Conservation (phyloP, 495 filamentous ascomycete species). For the Trichoderma asperelloides region DNA sequence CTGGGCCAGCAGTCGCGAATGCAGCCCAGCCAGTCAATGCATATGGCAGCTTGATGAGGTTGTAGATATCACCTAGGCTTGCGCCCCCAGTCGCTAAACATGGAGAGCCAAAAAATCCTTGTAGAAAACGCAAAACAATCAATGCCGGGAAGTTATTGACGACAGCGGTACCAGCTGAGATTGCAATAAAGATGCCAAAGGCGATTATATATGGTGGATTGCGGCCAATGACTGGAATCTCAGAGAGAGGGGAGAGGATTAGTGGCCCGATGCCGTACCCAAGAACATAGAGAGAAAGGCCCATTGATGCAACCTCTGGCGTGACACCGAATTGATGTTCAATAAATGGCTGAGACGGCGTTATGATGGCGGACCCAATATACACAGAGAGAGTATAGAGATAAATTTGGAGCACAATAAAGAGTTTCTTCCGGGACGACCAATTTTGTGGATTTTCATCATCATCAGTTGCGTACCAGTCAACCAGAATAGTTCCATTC, state of each 20-base stretch:
- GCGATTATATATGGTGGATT: conserved; percentile 62
- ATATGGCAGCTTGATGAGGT: conserved; percentile 61
- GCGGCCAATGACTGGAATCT: conserved; percentile 54
- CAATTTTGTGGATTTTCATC: not conserved
- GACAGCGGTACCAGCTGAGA: conserved; percentile 66
- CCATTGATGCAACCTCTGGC: not conserved
- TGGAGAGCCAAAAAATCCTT: conserved; percentile 65
- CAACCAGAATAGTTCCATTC: not conserved
- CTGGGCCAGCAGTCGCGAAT: conserved; percentile 34
- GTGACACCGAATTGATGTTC: not conserved
- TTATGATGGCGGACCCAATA: not conserved
- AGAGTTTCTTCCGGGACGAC: not conserved
- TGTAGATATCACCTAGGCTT: conserved; percentile 70
- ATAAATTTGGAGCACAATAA: not conserved
- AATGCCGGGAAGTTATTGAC: conserved; percentile 63
- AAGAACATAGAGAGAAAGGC: not conserved
- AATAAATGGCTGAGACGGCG: not conserved
- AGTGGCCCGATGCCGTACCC: not conserved
- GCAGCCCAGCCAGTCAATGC: conserved; percentile 54
- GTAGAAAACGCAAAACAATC: conserved; percentile 64
- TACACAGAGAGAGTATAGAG: not conserved
- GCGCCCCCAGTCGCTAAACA: conserved; percentile 71
- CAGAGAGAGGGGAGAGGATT: not conserved
- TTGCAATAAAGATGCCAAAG: conserved; percentile 61
- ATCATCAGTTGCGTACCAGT: not conserved